These are phyloP conservation scores for Pseudogymnoascus sp. DNA, from an alignment of 2,329 filamentous ascomycete species.

Conservation along the genomic window DNA sequence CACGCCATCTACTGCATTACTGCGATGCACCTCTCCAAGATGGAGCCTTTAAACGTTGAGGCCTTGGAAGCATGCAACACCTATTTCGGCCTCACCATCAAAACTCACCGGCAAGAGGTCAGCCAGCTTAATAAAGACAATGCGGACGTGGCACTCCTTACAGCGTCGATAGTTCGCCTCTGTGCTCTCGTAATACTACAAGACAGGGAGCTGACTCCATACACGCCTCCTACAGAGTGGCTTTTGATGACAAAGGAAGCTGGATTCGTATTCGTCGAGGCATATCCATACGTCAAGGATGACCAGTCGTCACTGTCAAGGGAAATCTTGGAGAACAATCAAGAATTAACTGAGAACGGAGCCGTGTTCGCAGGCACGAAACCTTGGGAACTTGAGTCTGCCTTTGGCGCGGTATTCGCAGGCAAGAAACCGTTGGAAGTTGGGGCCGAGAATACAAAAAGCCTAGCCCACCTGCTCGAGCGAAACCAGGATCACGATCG, in stretches of 20 bases:
- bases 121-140: constrained; percentile 12
- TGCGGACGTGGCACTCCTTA: constrained; percentile 17
- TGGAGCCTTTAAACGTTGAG: constrained; percentile 12
- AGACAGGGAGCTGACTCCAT: constrained; percentile 12
- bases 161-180: constrained; percentile 13
- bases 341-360: constrained; percentile 5
- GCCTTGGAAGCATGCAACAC: constrained; percentile 12
- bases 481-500: constrained; percentile 11
- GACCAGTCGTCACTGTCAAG: constrained; percentile 11
- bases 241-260: constrained; percentile 13
- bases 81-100: constrained; percentile 16
- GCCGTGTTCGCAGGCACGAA: constrained; percentile 13
- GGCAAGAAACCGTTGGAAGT: constrained; percentile 13
- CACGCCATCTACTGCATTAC: constrained; percentile 17
- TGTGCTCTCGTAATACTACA: constrained; percentile 17
- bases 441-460: background rate
- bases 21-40: constrained; percentile 16
- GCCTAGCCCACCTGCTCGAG: constrained; percentile 8
- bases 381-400: constrained; percentile 9
- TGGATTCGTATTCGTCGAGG: constrained; percentile 11
- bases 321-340: constrained; percentile 10
- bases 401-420: constrained; percentile 8
- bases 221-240: constrained; percentile 17
- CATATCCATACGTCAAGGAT: constrained; percentile 14
- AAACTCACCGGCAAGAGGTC: constrained; percentile 16